A percentile compares a stretch with the other conserved stretches of the same genome.
Conservation (phyloP, 2,329 filamentous ascomycete genomes). For the Chalaropsis thielavioides region DNA sequence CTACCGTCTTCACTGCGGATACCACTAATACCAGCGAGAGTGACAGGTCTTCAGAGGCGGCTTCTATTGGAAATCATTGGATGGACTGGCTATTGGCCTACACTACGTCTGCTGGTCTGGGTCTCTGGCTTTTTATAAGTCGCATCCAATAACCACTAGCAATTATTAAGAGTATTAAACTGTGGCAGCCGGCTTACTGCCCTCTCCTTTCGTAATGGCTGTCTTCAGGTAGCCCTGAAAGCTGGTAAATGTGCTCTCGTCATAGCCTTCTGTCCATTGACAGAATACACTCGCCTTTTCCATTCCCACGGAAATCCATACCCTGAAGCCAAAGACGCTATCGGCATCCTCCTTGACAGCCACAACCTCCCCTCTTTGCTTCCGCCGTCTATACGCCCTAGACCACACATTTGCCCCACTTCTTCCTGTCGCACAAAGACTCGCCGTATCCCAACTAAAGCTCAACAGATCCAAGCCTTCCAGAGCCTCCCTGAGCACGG, state of each 20-base stretch:
- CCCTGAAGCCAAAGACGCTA: slow-evolving; percentile 16
- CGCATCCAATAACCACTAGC: neutral
- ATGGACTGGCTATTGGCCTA: neutral
- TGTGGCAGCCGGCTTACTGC: no score
- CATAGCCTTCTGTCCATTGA: slow-evolving; percentile 58
- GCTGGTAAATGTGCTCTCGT: slow-evolving; percentile 67
- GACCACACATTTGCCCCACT: slow-evolving; percentile 54
- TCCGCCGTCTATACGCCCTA: neutral
- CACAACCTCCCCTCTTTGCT: slow-evolving; percentile 18
- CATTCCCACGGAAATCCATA: slow-evolving; percentile 3
- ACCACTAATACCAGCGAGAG: neutral
- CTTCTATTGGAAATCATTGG: neutral
- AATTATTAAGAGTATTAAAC: neutral
- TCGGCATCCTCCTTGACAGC: slow-evolving; percentile 8
- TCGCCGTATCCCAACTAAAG: slow-evolving; percentile 48
- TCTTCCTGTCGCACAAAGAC: slow-evolving; percentile 44
- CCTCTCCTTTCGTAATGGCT: neutral
- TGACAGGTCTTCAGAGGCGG: neutral
- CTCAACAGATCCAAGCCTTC: slow-evolving; percentile 39
- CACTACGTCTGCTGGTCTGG: neutral
- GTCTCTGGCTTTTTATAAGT: neutral
- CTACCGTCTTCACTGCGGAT: neutral
- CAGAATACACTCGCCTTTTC: slow-evolving; percentile 2
- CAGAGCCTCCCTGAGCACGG: slow-evolving; percentile 33
- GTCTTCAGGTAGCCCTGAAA: slow-evolving; percentile 64